Conservation (phyloP, 129 eudicot species). For the Centaurea solstitialis region DNA sequence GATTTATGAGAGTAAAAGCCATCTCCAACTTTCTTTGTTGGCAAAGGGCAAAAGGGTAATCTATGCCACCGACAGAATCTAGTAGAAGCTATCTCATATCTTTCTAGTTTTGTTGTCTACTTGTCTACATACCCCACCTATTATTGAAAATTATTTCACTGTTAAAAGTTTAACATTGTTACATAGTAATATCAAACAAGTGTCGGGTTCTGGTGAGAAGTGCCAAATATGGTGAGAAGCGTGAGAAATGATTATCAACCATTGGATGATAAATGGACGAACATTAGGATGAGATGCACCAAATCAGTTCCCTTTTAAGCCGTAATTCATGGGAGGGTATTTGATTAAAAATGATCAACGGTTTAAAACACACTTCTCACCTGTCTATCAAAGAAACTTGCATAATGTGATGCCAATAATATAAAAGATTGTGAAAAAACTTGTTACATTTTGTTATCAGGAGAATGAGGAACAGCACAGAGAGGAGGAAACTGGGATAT, state of each 20-base stretch:
- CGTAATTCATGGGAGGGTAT: too few relatives aligned
- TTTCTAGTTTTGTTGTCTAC: slow-evolving; percentile 15
- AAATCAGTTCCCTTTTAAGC: too few relatives aligned
- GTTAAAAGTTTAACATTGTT: neutral
- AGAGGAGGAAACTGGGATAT: slow-evolving; percentile 79
- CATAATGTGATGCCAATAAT: neutral
- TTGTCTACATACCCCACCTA: neutral
- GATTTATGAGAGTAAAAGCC: neutral
- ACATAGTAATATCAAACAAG: neutral
- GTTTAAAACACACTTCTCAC: too few relatives aligned
- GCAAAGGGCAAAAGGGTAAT: neutral
- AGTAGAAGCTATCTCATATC: slow-evolving; percentile 13
- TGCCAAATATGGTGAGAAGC: too few relatives aligned
- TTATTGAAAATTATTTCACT: slow-evolving; percentile 16
- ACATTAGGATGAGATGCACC: too few relatives aligned
- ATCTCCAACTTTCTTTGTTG: slow-evolving; percentile 3
- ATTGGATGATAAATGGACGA: too few relatives aligned
- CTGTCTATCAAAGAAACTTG: neutral
- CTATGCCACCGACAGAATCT: slow-evolving; percentile 27
- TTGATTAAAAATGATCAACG: too few relatives aligned
- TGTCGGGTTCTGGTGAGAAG: too few relatives aligned
- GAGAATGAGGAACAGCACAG: slow-evolving; percentile 72
- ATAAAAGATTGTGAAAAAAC: neutral
- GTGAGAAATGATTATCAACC: too few relatives aligned
- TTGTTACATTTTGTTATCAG: slow-evolving; percentile 30